These are phyloP conservation scores for Fagopyrum tataricum DNA, from an alignment of 148 eudicot genomes.

Conservation along the genomic window DNA sequence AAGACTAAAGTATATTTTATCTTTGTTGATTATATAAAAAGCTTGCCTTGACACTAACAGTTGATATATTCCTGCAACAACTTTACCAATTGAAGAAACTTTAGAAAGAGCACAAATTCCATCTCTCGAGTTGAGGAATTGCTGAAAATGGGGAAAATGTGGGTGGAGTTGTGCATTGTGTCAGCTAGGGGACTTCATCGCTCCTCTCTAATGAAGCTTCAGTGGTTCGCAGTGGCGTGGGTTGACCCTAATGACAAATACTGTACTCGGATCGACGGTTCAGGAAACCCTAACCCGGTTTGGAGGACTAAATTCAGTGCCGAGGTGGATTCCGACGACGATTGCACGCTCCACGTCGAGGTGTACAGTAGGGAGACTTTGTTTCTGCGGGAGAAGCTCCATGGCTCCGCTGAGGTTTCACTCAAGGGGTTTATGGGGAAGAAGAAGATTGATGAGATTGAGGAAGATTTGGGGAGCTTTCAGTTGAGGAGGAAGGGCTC, in stretches of 20 bases:
- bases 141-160: conserved; percentile 39
- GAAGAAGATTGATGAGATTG: conserved; percentile 20
- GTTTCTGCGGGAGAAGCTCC: conserved; percentile 61
- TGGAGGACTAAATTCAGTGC: conserved; percentile 72
- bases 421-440: conserved; percentile 55
- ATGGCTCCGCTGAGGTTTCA: conserved; percentile 46
- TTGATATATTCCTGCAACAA: background rate
- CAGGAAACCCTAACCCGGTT: conserved; percentile 60
- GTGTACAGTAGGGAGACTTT: conserved; percentile 74
- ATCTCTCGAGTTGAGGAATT: background rate
- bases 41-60: background rate
- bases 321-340: conserved; percentile 32
- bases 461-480: conserved; percentile 76
- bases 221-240: conserved; percentile 89
- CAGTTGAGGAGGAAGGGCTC: conserved; percentile 56
- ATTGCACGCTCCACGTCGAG: conserved; percentile 49
- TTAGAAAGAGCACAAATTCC: background rate
- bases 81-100: background rate
- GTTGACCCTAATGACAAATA: conserved; percentile 63
- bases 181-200: conserved; percentile 70
- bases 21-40: background rate
- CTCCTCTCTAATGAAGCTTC: conserved; percentile 57
- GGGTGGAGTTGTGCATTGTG: conserved; percentile 67
- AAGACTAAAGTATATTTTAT: background rate
- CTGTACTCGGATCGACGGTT: conserved; percentile 64